Base-by-base conservation (phyloP, 768 basidiomycete species). In the Calocybe indica region DNA sequence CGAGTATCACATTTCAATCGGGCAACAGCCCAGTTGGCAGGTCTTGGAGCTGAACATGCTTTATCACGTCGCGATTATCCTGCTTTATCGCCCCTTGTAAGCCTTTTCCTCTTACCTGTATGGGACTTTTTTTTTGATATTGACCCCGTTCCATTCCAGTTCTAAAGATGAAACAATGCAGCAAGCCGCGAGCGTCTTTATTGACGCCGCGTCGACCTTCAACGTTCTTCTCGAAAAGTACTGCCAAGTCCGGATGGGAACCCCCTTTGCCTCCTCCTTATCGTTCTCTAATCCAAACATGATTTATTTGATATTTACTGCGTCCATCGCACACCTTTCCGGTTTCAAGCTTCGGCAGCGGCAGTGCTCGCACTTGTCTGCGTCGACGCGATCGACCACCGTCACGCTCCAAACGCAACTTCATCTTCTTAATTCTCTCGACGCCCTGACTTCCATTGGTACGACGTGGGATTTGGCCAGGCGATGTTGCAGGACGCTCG, bases 41-140 rank as follows among this genome's bases (percentile, higher is more conserved):
- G 58, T 64, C 12, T 45, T 64, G 36, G 62, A 64, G 47, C 52
- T 56, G 35, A 60, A 64, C 31, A 62, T 64, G 62, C 49, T 61
- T 13, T 62, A 62, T 46, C 61, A 64, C 28, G 56, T 62, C 22
- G 61, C 59, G 5, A 49, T 58, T 14, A 62, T 59, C 30, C 49
- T 64, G 48, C 55, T 64, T 2, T 58, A 55, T 31, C 53, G 58
- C n/a, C 54, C 58, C 36, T 58, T 60, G 58, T 60, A 46, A 50
- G 58, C 45, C 31, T 5, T 32, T 14, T 22, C 29, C 40, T 35
- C 13, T 9, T 8, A 28, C 11, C 9, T 29, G 10, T n/a, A n/a
- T n/a, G n/a, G 42, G 28, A 38, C 10, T 15, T 47, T 42, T 36
- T 37, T 40, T 28, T 37, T 50, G 43, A 48, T 28, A n/a, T 40